Evolutionary conservation across 345 rosid genomes (phyloP).

Genomic region (Punica granatum): DNA sequence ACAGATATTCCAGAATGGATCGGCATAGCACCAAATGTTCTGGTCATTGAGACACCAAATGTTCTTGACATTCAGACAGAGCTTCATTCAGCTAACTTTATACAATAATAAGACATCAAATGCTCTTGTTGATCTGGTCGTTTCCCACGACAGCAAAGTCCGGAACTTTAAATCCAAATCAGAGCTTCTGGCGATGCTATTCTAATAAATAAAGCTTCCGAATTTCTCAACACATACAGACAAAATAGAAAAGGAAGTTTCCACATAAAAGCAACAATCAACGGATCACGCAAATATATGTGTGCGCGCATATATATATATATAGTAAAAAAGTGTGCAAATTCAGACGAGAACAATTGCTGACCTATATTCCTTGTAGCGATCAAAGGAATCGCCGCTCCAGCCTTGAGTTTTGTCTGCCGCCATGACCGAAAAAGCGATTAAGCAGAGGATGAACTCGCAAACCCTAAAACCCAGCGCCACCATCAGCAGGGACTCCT

Average conservation of each 20-base stretch:
- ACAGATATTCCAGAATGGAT: not conserved
- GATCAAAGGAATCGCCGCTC: slow-evolving; percentile 96
- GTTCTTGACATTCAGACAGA: too few species aligned
- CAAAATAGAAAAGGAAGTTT: not conserved
- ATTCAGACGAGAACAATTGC: not conserved
- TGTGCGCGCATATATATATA: not conserved
- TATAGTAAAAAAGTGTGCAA: not conserved
- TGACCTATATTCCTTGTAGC: slow-evolving; percentile 92
- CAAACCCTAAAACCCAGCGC: slow-evolving; percentile 60
- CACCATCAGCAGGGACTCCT: slow-evolving; percentile 24
- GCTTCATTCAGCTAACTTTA: not conserved
- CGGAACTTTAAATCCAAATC: not conserved
- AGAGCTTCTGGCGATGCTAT: not conserved
- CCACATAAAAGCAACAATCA: not conserved
- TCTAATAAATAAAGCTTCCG: not conserved
- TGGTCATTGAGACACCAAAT: too few species aligned
- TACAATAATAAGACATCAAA: not conserved
- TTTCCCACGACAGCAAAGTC: too few species aligned
- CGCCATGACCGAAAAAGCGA: slow-evolving; percentile 94
- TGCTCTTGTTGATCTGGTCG: too few species aligned
- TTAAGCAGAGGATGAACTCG: slow-evolving; percentile 64
- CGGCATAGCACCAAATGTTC: not conserved
- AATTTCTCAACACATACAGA: not conserved
- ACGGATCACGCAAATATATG: too few species aligned
- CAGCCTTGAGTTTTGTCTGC: slow-evolving; percentile 95